Evolutionary conservation across 2,329 filamentous ascomycete species (phyloP), one percentile per base, ranked within the genome.

Genomic region (Hypoxylon sp.): DNA sequence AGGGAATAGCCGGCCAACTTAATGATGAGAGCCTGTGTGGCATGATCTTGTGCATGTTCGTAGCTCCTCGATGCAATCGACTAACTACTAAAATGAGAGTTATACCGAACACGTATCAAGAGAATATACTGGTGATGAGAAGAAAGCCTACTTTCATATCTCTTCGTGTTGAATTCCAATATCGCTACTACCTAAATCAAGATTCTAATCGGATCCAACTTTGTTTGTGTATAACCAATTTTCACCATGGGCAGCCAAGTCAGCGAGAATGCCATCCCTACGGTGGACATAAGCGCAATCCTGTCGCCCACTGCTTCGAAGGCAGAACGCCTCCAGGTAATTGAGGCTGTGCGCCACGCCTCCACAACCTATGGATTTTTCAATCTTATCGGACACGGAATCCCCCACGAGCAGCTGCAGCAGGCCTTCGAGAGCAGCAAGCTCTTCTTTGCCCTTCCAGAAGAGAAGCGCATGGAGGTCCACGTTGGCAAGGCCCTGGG

Each of bases 381-480:
- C 63, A 72, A 76, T 50, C 65, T 75, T 3, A 68, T 73, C 32
- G 74, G 74, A 10, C 76, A 78, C 52, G 76, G 76, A 10, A 65
- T 78, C n/a, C 57, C 73, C n/a, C 50, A 66, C 1, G 59, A 45
- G 14, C 41, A 63, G 25, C 70, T 74, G 49, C 45, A 63, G 1
- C 19, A 63, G 48, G 72, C 63, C 17, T 60, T 75, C 2, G 63
- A 72, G 36, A 55, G 69, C 53, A 62, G 63, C 38, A 64, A 63
- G 25, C 25, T 66, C 1, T 73, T 76, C 52, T 76, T 75, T 28
- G 64, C 75, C n/a, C 21, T 45, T 5, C 17, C 17, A 2, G 41
- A 45, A 19, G 41, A 45, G 3, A 45, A 19, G 21, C 17, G 21
- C 7, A 23, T 45, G 17, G 41, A 23, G 5, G 41, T 19, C 21